Evolutionary conservation across 78 protist species (phyloP).

Genomic region (Thecamonas trahens): DNA sequence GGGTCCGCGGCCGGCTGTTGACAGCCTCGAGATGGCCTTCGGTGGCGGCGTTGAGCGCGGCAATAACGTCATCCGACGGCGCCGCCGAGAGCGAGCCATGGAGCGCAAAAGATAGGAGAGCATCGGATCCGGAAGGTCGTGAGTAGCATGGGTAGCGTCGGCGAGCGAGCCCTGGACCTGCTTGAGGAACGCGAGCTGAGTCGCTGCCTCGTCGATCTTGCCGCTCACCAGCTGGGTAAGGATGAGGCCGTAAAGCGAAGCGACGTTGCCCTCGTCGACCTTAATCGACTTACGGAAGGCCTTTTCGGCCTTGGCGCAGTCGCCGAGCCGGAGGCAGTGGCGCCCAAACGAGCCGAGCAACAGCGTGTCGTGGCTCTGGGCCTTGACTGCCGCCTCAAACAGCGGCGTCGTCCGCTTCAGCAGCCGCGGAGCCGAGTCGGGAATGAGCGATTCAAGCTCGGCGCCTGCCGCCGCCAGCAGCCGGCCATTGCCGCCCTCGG

Average conservation of each 20-base stretch:
- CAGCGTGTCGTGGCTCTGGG: neutral
- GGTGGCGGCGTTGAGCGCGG: neutral
- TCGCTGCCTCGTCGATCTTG: conserved; percentile 46
- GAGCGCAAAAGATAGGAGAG: conserved; percentile 15
- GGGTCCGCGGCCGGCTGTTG: neutral
- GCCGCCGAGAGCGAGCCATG: neutral
- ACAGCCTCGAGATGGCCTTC: neutral
- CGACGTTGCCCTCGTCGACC: conserved; percentile 21
- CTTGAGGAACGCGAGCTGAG: conserved; percentile 44
- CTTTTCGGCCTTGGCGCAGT: neutral
- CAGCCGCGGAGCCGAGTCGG: too few relatives aligned
- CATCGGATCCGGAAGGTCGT: conserved; percentile 3
- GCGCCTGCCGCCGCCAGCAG: too few relatives aligned
- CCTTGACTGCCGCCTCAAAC: conserved; percentile 2
- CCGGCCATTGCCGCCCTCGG: too few relatives aligned
- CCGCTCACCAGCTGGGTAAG: conserved; percentile 20
- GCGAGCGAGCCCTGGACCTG: conserved; percentile 13
- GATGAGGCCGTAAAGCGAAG: conserved; percentile 27
- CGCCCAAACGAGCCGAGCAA: conserved; percentile 10
- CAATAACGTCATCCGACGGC: too few relatives aligned
- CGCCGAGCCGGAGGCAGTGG: conserved; percentile 5
- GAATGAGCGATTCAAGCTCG: too few relatives aligned
- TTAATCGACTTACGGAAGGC: conserved; percentile 8
- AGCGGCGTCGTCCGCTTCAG: conserved; percentile 26
- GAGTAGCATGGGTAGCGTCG: neutral